phyloP scores from a whole-genome alignment of 1,139 yeast species.

The Torulaspora pretoriensis region DNA sequence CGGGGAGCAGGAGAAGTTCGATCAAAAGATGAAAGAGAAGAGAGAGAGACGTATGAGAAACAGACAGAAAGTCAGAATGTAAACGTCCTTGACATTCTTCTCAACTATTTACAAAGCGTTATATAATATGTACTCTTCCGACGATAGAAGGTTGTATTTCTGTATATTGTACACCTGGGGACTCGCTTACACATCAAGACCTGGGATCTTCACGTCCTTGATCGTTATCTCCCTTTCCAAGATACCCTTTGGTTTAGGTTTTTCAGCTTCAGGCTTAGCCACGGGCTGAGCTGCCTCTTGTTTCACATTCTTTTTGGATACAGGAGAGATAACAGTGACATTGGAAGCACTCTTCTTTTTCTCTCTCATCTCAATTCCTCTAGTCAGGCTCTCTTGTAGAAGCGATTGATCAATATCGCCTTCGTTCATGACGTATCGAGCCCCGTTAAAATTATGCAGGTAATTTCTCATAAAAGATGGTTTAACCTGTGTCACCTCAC shows the following conservation, averaged over 20 bases:
- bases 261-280: slow-evolving; percentile 7
- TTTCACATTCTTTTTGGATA: not conserved
- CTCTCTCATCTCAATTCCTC: slow-evolving; percentile 5
- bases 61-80: slow-evolving; percentile 42
- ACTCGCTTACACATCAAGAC: slow-evolving; percentile 17
- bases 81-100: slow-evolving; percentile 3
- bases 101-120: slow-evolving; percentile 12
- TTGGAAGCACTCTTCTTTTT: not conserved
- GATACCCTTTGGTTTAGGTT: slow-evolving; percentile 10
- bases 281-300: slow-evolving; percentile 1
- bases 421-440: slow-evolving; percentile 52
- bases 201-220: slow-evolving; percentile 29
- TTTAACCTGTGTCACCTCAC: slow-evolving; percentile 71
- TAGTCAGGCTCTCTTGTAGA: slow-evolving; percentile 11
- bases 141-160: not conserved
- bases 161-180: slow-evolving; percentile 1
- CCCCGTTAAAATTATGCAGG: slow-evolving; percentile 67
- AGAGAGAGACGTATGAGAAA: slow-evolving; percentile 48
- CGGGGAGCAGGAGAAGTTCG: slow-evolving; percentile 71
- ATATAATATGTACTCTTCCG: slow-evolving; percentile 4
- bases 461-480: slow-evolving; percentile 81
- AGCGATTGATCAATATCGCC: slow-evolving; percentile 21
- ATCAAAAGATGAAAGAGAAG: slow-evolving; percentile 63
- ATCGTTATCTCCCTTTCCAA: slow-evolving; percentile 21
- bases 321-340: not conserved